Conservation (phyloP, 2,329 filamentous ascomycete genomes). For the Fusarium sp. region DNA sequence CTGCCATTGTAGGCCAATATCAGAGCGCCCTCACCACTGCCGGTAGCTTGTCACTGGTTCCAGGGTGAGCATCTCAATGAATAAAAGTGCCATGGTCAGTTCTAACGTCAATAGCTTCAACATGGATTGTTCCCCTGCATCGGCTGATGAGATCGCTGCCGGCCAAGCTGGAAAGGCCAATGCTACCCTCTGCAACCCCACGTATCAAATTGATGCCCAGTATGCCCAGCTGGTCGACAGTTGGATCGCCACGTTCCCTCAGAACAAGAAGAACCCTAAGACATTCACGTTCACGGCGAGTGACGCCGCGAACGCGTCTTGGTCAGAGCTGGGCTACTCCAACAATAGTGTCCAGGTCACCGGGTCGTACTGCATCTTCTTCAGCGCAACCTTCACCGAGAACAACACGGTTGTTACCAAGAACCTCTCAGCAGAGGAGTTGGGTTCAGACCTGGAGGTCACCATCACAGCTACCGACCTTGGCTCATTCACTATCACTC, state of each 20-base stretch:
- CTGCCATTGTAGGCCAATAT: not conserved
- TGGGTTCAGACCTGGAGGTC: not conserved
- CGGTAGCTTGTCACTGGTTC: not conserved
- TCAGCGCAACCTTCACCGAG: not conserved
- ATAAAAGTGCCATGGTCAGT: not conserved
- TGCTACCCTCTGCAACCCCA: not conserved
- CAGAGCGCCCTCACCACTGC: not conserved
- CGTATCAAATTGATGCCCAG: not conserved
- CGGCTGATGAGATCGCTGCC: not conserved
- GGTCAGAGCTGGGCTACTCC: not conserved
- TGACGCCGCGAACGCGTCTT: not conserved
- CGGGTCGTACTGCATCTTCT: not conserved
- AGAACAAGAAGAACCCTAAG: not conserved
- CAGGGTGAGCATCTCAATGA: not conserved
- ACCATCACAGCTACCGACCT: not conserved
- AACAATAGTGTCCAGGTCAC: not conserved
- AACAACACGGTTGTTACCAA: not conserved
- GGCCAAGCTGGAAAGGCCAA: not conserved
- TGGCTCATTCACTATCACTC: not conserved
- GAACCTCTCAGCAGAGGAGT: not conserved
- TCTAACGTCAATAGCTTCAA: not conserved
- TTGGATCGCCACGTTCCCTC: not conserved
- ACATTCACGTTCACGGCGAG: not conserved
- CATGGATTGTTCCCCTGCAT: not conserved
- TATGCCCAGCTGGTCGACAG: not conserved